phyloP scores from a whole-genome alignment of 164 flowering plant genomes.

The Malania oleifera region DNA sequence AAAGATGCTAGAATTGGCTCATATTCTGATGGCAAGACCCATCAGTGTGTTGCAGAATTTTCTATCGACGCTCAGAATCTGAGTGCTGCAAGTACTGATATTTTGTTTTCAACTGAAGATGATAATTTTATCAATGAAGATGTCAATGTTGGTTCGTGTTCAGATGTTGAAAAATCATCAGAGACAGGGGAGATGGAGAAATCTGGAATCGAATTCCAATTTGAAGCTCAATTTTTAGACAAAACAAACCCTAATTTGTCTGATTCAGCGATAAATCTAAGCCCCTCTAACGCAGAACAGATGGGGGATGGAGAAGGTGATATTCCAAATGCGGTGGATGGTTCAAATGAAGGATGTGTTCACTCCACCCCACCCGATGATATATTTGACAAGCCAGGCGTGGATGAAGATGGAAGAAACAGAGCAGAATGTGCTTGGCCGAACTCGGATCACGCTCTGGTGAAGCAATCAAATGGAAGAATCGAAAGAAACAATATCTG shows the following conservation, averaged over 20 bases:
- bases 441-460: not conserved
- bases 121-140: no score
- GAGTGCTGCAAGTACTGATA: not conserved
- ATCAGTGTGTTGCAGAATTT: no score
- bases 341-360: constrained; percentile 12
- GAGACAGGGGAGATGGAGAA: not conserved
- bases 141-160: no score
- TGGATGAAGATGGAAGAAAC: not conserved
- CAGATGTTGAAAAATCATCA: not conserved
- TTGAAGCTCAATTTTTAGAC: no score
- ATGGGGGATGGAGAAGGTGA: constrained; percentile 3
- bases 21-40: no score
- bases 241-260: no score
- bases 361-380: constrained; percentile 37
- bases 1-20: no score
- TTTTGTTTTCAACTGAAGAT: not conserved
- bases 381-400: constrained; percentile 10
- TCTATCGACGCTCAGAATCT: not conserved
- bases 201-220: not conserved
- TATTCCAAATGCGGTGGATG: constrained; percentile 9
- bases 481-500: not conserved
- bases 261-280: no score
- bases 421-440: not conserved
- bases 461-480: constrained; percentile 4
- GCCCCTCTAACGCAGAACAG: not conserved